Base-by-base conservation (phyloP, 495 filamentous ascomycete genomes). In the Neurospora hispaniola region DNA sequence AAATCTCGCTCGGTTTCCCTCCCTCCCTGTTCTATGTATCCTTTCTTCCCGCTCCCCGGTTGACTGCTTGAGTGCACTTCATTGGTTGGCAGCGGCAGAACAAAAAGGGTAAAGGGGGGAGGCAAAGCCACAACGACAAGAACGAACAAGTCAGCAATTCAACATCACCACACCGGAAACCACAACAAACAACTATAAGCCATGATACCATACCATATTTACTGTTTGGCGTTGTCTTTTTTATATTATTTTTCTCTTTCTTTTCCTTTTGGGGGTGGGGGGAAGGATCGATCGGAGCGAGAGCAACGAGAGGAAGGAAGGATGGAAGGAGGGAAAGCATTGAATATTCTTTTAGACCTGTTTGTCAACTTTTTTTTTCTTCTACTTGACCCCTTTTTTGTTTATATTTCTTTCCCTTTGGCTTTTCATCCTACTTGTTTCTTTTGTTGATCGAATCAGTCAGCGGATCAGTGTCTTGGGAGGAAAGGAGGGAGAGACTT, bases 201-300 rank as follows among this genome's bases (percentile, higher is more conserved):
- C 79, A 81, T 82, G 79, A 81, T 82, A 82, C 80, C 80, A 82
- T 78, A 75, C 79, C 76, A 71, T 76, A 66, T 74, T 75, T 73
- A 72, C 54, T 77, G 72, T 77, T 75, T 74, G 69, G 76, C 73
- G 71, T 75, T 71, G 71, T 69, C 20, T n/a, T 72, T 72, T 74
- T 59, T 72, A 72, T 16, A 16, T 23, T 23, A 73, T 42, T 70
- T 35, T 39, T 66, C 20, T 20, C 2, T 38, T 38, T 38, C 5
- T 38, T 38, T 38, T 38, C 5, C 2, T 38, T 38, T 38, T 38
- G 0, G 9, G 31, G 46, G 69, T 38, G 0, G 9, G 31, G 46
- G 69, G 27, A 14, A 59, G 54, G 23, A 66, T 66, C 31, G 18
- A 46, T 46, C 43, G 43, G 43, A 20, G 43, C n/a, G 3, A 31